Conservation (phyloP, 2,329 filamentous ascomycete species). For the Fusarium caatingaense region DNA sequence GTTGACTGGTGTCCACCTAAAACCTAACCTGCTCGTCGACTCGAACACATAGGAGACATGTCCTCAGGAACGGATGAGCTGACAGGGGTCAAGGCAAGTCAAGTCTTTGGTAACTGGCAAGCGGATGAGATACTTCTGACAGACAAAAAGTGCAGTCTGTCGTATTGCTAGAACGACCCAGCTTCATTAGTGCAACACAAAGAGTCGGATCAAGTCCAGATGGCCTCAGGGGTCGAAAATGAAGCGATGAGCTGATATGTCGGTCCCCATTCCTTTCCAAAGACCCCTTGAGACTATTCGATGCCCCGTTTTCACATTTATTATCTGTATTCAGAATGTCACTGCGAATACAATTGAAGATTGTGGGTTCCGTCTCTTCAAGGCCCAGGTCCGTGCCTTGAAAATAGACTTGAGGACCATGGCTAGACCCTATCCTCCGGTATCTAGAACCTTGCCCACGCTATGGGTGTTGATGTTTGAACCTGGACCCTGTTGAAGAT, state of each 20-base stretch:
- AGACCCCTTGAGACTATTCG: neutral
- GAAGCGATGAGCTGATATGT: neutral
- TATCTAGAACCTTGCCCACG: neutral
- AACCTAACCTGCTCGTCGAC: neutral
- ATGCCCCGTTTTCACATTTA: neutral
- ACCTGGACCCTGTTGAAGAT: constrained; percentile 8
- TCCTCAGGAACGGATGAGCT: neutral
- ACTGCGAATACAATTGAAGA: neutral
- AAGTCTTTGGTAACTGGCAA: neutral
- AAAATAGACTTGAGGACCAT: neutral
- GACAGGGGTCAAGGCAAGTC: neutral
- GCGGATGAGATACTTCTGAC: neutral
- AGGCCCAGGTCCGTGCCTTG: constrained; percentile 1
- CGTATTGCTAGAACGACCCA: neutral
- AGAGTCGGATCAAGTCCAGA: neutral
- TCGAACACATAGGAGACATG: neutral
- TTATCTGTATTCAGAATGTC: neutral
- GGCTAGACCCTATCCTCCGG: constrained; percentile 1
- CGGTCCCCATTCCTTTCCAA: neutral
- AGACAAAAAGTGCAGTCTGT: neutral
- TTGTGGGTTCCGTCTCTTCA: neutral
- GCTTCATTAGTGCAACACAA: neutral
- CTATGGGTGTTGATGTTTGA: neutral
- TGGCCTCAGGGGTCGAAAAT: neutral
- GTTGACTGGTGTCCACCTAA: neutral